phyloP scores from a whole-genome alignment of 108 stramenopile species.

The Cyclotella kingstonii region DNA sequence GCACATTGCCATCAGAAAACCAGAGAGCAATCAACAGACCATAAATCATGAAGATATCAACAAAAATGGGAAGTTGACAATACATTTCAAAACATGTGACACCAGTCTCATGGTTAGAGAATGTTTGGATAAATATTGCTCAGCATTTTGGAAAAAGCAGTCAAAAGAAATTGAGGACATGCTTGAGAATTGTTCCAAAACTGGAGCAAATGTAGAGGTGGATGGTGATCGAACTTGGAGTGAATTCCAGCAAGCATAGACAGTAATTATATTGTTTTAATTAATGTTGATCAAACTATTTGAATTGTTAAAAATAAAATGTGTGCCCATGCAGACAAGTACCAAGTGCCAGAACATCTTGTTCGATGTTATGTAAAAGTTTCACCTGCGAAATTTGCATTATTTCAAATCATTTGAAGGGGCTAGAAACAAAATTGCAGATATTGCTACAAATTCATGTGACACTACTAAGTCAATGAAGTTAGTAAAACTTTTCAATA shows the following conservation, averaged over 20 bases:
- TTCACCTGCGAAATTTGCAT: too few species aligned
- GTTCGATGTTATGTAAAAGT: too few species aligned
- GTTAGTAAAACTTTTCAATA: too few species aligned
- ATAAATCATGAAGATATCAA: slow-evolving; percentile 13
- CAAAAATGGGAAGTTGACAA: slow-evolving; percentile 77
- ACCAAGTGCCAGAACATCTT: too few species aligned
- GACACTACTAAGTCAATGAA: too few species aligned
- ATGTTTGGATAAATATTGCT: slow-evolving; percentile 53
- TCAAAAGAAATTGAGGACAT: slow-evolving; percentile 27
- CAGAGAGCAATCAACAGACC: slow-evolving; percentile 34
- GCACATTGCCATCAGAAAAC: slow-evolving; percentile 60
- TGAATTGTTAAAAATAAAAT: too few species aligned
- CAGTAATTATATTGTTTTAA: too few species aligned
- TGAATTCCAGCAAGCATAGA: slow-evolving; percentile 24
- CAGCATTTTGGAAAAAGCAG: slow-evolving; percentile 18
- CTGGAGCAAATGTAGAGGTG: background rate
- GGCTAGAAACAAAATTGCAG: too few species aligned
- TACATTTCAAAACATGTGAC: slow-evolving; percentile 56
- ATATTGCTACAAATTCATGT: too few species aligned
- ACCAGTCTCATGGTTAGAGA: slow-evolving; percentile 59
- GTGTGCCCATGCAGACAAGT: too few species aligned
- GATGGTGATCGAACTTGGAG: slow-evolving; percentile 9
- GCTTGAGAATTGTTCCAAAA: slow-evolving; percentile 16
- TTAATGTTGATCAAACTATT: too few species aligned
- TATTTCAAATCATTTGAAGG: too few species aligned